Base-by-base conservation (phyloP, 352 stramenopile genomes). In the Pythium vanterpoolii region DNA sequence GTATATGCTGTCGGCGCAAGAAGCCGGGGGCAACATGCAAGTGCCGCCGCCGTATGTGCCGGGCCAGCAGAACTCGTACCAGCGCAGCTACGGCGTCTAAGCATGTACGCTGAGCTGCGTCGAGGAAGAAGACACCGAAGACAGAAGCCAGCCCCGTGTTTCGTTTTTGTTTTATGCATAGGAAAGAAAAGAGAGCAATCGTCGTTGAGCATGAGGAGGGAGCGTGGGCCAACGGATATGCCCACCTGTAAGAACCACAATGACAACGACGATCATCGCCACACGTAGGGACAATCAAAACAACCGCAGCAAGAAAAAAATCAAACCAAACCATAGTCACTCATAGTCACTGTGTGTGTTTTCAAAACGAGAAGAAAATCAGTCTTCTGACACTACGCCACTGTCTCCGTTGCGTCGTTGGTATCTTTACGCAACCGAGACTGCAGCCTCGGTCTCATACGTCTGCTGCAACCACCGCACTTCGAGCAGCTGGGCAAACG, bases 51-150 rank as follows among this genome's bases (percentile, higher is more conserved):
- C 86, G 34, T 95, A 93, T 68, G 86, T 95, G 38, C 86, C 86
- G 36, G 86, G 86, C n/a, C 86, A 95, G 72, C 83, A 92, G 68
- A 93, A 92, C 72, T 93, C 83, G 70, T 95, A 95, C 72, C 86
- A 95, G 71, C 83, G 83, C 52, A 91, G 82, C 71, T 95, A 92
- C 60, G 82, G 86, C 55, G 83, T 87, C 30, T 95, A 89, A 75
- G 48, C 48, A 43, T 46, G 21, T 54, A n/a, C 21, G 16, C n/a
- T 27, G 43, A 50, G 5, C 14, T 11, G 42, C 30, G 19, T 5
- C 21, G 18, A 26, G 33, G 42, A 33, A 6, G 21, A 49, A 24
- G 23, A 33, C n/a, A 14, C 30, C 33, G 33, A 46, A 42, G 14
- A 42, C 1, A 42, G 14, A n/a, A 16, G 19, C 13, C 18, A 3